Percentiles rank a stretch among this genome's conserved stretches.
Evolutionary conservation across 331 rosid genomes (phyloP).

Genomic region (Erythrophleum ivorense): DNA sequence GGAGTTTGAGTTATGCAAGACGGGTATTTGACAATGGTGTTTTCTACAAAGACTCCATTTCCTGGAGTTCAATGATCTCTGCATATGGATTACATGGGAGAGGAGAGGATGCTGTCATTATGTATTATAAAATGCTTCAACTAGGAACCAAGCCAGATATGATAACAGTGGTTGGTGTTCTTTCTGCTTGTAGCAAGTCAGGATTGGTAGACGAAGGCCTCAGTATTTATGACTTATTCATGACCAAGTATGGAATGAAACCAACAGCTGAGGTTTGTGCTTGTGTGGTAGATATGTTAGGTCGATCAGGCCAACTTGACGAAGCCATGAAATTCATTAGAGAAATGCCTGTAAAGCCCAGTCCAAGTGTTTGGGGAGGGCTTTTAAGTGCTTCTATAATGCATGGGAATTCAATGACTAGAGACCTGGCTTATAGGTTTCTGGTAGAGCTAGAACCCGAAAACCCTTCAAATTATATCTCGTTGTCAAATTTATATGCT

Average conservation of each 20-base stretch:
- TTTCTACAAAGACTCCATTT: slow-evolving; percentile 59
- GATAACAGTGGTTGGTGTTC: slow-evolving; percentile 72
- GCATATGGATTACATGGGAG: slow-evolving; percentile 86
- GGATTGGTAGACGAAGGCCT: slow-evolving; percentile 79
- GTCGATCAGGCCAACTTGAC: slow-evolving; percentile 68
- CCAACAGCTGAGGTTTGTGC: slow-evolving; percentile 76
- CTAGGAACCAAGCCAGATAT: slow-evolving; percentile 66
- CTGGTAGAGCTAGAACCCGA: slow-evolving; percentile 74
- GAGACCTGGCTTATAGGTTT: slow-evolving; percentile 62
- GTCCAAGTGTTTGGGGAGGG: slow-evolving; percentile 84
- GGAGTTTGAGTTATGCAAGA: slow-evolving; percentile 68
- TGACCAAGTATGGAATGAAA: slow-evolving; percentile 49
- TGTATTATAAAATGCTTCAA: slow-evolving; percentile 61
- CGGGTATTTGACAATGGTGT: slow-evolving; percentile 59
- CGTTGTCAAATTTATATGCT: slow-evolving; percentile 74
- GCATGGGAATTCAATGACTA: slow-evolving; percentile 60
- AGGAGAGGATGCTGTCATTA: slow-evolving; percentile 67
- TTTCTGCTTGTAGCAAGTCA: slow-evolving; percentile 82
- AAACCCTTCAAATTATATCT: slow-evolving; percentile 77
- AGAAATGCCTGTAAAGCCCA: slow-evolving; percentile 62
- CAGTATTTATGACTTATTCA: slow-evolving; percentile 51
- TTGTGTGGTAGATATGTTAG: slow-evolving; percentile 78
- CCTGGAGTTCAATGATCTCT: slow-evolving; percentile 82
- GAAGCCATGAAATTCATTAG: slow-evolving; percentile 62
- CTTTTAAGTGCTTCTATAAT: slow-evolving; percentile 65